Base-by-base conservation (phyloP, 2,329 filamentous ascomycete genomes). In the Taxawa tesnikishii region DNA sequence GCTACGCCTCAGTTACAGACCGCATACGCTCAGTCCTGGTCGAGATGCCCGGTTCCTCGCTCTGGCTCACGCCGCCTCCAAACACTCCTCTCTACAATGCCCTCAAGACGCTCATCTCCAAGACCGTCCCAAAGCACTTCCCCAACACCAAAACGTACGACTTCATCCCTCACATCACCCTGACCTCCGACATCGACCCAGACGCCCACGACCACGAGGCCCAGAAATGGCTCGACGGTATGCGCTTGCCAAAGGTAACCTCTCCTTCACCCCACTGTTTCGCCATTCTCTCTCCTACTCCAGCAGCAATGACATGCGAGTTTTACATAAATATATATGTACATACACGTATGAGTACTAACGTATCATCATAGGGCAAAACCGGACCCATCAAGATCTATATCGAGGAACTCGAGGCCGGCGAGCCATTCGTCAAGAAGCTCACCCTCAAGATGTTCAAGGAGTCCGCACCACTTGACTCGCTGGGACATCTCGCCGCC, bases 151-250 rank as follows among this genome's bases (percentile, higher is more conserved):
- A 37, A 11, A 34, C 43, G 14, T 38, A 48, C 9, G 15, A 29
- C 13, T 63, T 63, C 44, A 38, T 56, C 31, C 58, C 59, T 3
- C 59, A 63, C 37, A 37, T 63, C 26, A 63, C 59, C 5, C 39
- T 63, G 11, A 62, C 56, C 1, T 55, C 56, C 10, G 48, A 55
- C 15, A 52, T 60, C 14, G 26, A 31, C 1, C 38, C 44, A 1
- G 42, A 42, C 3, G 31, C 40, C 15, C 51, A 55, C 30, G 37
- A 28, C 3, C 24, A 34, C 21, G 17, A 33, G 25, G 27, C 44
- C n/a, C 57, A 60, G 33, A 37, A 36, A 18, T 61, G 54, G 55
- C 51, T 62, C 4, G 47, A 55, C 12, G 35, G 35, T 3, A 38
- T 61, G 3, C 16, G 42, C 1, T 39, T 59, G 4, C 26, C 37